These are phyloP conservation scores for Sorghum bicolor DNA, from an alignment of 176 grass and related monocot genomes.

Conservation along the genomic window DNA sequence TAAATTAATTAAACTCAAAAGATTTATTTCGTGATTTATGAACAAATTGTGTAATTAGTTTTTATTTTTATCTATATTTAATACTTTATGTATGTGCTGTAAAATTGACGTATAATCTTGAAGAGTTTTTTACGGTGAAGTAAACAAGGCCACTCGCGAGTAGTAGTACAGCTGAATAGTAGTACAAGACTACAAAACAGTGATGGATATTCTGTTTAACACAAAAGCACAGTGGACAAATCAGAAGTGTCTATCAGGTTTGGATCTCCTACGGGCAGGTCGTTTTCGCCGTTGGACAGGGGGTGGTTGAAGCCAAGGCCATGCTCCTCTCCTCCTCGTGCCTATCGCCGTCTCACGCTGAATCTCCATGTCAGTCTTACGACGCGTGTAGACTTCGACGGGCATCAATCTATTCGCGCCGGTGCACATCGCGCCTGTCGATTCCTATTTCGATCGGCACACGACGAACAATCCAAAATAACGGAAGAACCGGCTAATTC, in stretches of 20 bases:
- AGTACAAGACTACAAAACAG: no score
- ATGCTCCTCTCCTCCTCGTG: background rate
- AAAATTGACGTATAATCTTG: no score
- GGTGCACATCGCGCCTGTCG: background rate
- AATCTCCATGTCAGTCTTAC: slow-evolving; percentile 44
- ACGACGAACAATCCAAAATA: background rate
- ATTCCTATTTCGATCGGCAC: background rate
- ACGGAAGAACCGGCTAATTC: background rate
- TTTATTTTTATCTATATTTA: no score
- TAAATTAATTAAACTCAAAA: no score
- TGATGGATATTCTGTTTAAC: background rate
- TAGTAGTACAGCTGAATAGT: no score
- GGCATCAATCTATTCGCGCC: background rate
- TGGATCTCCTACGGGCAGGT: slow-evolving; percentile 4
- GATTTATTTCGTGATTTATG: no score
- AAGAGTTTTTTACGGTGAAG: no score
- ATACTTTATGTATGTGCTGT: no score
- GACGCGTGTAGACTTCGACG: slow-evolving; percentile 35
- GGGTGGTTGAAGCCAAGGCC: background rate
- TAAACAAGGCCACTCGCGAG: no score
- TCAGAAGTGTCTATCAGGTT: slow-evolving; percentile 3
- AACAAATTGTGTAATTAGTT: no score
- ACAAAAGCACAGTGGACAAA: background rate
- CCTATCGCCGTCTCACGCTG: background rate
- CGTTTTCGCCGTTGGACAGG: slow-evolving; percentile 16